These are phyloP conservation scores for Lippia alba DNA, from an alignment of 305 asterid genomes.

Conservation along the genomic window DNA sequence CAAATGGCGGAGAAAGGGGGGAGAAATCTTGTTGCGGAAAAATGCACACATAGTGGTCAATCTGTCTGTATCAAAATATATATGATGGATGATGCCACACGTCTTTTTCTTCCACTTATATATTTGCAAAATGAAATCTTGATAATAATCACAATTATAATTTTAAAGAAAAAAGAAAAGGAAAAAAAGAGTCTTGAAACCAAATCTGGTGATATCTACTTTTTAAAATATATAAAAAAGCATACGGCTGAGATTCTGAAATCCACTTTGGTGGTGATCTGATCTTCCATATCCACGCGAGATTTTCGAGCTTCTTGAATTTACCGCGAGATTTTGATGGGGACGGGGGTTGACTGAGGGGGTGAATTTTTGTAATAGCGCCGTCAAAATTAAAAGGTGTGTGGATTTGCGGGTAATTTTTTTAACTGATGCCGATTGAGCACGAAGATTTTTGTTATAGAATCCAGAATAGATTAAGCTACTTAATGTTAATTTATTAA, in stretches of 20 bases:
- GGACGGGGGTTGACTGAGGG: slow-evolving; percentile 17
- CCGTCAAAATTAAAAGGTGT: slow-evolving; percentile 28
- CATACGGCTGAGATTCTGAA: slow-evolving; percentile 64
- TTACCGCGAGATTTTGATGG: slow-evolving; percentile 47
- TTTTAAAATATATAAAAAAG: slow-evolving; percentile 39
- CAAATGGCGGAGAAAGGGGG: slow-evolving; percentile 23
- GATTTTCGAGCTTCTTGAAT: slow-evolving; percentile 26
- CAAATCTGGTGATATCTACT: slow-evolving; percentile 69
- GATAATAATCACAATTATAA: not conserved
- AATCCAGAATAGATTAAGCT: no score
- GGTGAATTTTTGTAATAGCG: slow-evolving; percentile 22
- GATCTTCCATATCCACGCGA: slow-evolving; percentile 51
- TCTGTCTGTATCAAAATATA: slow-evolving; percentile 46
- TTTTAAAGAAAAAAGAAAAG: no score
- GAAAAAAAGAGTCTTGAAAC: slow-evolving; percentile 45
- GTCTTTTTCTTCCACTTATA: slow-evolving; percentile 42
- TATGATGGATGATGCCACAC: slow-evolving; percentile 37
- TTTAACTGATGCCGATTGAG: slow-evolving; percentile 25
- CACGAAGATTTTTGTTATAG: not conserved
- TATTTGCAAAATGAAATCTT: not conserved
- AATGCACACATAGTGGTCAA: slow-evolving; percentile 41
- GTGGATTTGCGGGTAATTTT: not conserved
- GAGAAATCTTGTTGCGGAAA: slow-evolving; percentile 28
- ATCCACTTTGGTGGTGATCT: slow-evolving; percentile 65
- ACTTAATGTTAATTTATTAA: no score